These are phyloP conservation scores for Lactarius hatsudake DNA, from an alignment of 768 basidiomycete species.

Conservation along the genomic window DNA sequence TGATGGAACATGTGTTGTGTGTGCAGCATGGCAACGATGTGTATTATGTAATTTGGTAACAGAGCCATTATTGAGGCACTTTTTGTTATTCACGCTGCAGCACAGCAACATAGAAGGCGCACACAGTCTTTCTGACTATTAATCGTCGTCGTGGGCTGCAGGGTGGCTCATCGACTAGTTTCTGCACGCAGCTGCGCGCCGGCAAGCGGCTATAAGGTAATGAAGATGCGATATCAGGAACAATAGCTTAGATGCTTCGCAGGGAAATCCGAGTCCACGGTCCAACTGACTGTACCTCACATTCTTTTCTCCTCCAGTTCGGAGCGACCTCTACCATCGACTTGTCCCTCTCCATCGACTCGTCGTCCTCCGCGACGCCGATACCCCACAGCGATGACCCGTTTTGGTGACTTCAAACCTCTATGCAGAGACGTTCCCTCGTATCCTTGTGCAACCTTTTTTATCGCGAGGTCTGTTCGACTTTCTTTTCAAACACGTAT, in stretches of 20 bases:
- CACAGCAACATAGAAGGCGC: not conserved
- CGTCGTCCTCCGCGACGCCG: conserved; percentile 8
- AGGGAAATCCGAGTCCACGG: conserved; percentile 2
- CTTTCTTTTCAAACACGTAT: conserved; percentile 3
- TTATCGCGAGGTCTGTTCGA: conserved; percentile 68
- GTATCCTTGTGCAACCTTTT: conserved; percentile 93
- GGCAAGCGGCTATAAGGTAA: not conserved
- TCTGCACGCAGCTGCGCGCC: not conserved
- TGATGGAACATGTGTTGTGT: not conserved
- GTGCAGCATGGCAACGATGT: not conserved
- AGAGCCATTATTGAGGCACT: not conserved
- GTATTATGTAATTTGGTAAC: not conserved
- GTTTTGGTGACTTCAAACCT: conserved; percentile 71
- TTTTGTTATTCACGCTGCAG: not conserved
- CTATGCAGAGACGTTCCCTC: conserved; percentile 70
- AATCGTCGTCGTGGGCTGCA: not conserved
- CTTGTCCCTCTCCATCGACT: not conserved
- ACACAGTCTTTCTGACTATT: not conserved
- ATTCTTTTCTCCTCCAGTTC: not conserved
- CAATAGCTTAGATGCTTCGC: conserved; percentile 1
- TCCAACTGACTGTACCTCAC: not conserved
- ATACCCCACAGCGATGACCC: conserved; percentile 41
- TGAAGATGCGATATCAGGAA: not conserved
- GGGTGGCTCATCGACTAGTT: not conserved
- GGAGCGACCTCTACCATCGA: conserved; percentile 2